phyloP scores from a whole-genome alignment of 2,329 filamentous ascomycete genomes.

The Fusarium sp. region DNA sequence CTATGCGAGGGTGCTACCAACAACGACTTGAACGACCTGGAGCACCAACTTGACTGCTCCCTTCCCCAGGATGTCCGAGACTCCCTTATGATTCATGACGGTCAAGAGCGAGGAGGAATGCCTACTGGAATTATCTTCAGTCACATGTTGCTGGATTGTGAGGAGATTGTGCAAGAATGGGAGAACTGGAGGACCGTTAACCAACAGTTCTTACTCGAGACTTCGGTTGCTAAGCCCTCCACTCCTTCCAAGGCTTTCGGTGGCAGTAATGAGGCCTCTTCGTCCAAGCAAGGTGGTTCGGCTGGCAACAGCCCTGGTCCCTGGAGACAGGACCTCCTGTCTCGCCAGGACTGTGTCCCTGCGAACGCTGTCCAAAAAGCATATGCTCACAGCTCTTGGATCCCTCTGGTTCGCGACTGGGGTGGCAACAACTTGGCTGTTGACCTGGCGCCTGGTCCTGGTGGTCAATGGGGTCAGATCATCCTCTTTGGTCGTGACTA shows the following conservation, averaged over 20 bases:
- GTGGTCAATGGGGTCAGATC: conserved; percentile 93
- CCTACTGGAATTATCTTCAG: conserved; percentile 95
- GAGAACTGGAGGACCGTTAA: conserved; percentile 96
- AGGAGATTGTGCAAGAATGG: conserved; percentile 98
- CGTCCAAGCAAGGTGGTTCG: conserved; percentile 67
- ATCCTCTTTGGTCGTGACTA: conserved; percentile 98
- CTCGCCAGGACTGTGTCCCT: conserved; percentile 89
- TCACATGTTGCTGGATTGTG: conserved; percentile 95
- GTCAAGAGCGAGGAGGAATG: conserved; percentile 92
- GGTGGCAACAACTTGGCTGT: conserved; percentile 97
- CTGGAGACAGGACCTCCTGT: conserved; percentile 87
- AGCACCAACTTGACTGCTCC: conserved; percentile 94
- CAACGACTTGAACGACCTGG: conserved; percentile 96
- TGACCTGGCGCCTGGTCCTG: conserved; percentile 89
- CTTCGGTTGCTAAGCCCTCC: conserved; percentile 66
- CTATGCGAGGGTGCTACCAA: conserved; percentile 89
- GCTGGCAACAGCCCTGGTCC: conserved; percentile 67
- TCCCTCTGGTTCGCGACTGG: conserved; percentile 96
- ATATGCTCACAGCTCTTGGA: conserved; percentile 95
- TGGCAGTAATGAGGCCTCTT: conserved; percentile 73
- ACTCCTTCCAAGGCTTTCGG: conserved; percentile 78
- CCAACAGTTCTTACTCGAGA: conserved; percentile 81
- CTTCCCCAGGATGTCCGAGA: conserved; percentile 94
- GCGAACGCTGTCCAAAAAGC: conserved; percentile 88
- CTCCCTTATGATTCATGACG: conserved; percentile 90